phyloP scores from a whole-genome alignment of 2,329 filamentous ascomycete genomes.

The Verticillium nubilum region DNA sequence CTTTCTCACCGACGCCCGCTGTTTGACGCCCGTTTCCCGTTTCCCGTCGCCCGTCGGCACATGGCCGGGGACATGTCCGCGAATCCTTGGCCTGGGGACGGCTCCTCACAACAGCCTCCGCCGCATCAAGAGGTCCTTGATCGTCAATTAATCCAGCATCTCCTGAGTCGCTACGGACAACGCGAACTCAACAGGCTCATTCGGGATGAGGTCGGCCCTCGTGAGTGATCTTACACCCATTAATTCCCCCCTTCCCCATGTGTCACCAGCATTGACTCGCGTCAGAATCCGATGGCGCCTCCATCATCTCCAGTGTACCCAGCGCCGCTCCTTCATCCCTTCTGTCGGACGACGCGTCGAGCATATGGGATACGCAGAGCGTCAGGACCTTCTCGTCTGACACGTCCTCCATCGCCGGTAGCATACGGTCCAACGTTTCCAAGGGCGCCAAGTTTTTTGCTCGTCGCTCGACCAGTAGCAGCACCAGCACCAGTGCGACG shows the following conservation, averaged over 20 bases:
- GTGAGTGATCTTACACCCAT: constrained; percentile 18
- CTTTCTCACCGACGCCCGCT: background rate
- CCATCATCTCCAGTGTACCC: constrained; percentile 22
- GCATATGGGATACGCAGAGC: constrained; percentile 29
- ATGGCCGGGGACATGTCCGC: constrained; percentile 12
- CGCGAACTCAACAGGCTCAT: constrained; percentile 26
- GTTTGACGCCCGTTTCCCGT: background rate
- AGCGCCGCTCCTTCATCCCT: constrained; percentile 25
- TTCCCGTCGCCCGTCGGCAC: background rate
- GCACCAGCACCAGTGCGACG: constrained; percentile 7
- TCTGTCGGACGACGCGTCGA: constrained; percentile 27
- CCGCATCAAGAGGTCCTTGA: constrained; percentile 21
- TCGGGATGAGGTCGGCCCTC: constrained; percentile 22
- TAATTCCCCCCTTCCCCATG: background rate
- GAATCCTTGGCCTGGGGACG: constrained; percentile 26
- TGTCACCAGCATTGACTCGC: background rate
- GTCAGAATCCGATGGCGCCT: constrained; percentile 22
- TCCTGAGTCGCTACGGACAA: constrained; percentile 24
- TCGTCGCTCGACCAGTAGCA: constrained; percentile 14
- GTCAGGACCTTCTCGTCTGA: constrained; percentile 30
- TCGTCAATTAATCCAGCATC: constrained; percentile 27
- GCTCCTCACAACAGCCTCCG: constrained; percentile 18
- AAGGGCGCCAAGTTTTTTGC: constrained; percentile 27
- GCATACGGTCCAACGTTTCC: constrained; percentile 34
- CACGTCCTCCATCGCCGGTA: constrained; percentile 30